A percentile compares a stretch with the other conserved stretches of the same genome.
These are phyloP conservation scores for Albugo candida DNA, from an alignment of 352 stramenopile species.

Conservation along the genomic window DNA sequence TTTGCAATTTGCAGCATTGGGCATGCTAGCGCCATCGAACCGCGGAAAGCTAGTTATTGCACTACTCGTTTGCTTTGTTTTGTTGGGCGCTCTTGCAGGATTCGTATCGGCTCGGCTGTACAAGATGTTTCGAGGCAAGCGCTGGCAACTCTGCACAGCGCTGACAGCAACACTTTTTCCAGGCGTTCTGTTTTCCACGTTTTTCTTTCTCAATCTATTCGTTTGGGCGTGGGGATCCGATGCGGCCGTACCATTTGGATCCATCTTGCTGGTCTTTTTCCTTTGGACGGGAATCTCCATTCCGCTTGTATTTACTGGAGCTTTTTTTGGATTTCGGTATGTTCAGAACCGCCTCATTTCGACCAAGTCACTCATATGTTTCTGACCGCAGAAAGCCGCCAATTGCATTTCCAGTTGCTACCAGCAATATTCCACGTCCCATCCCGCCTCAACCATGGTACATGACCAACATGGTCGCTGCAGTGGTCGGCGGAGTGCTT, in stretches of 20 bases:
- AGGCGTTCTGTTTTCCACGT: constrained; percentile 90
- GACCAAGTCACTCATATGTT: not conserved
- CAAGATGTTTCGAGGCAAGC: constrained; percentile 99
- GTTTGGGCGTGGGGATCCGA: constrained; percentile 87
- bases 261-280: constrained; percentile 93
- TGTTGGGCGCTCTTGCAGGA: constrained; percentile 91
- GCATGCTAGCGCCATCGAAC: constrained; percentile 93
- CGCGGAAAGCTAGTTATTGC: constrained; percentile 96
- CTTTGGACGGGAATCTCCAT: constrained; percentile 99
- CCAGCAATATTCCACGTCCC: constrained; percentile 94
- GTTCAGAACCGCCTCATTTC: constrained; percentile 7
- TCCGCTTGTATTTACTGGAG: constrained; percentile 96
- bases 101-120: constrained; percentile 94
- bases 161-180: constrained; percentile 93
- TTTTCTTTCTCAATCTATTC: constrained; percentile 96
- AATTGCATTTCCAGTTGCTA: constrained; percentile 93
- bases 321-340: constrained; percentile 96
- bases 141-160: constrained; percentile 93
- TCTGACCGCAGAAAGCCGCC: constrained; percentile 29
- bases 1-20: constrained; percentile 92
- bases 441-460: constrained; percentile 99
- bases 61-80: constrained; percentile 93
- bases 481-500: constrained; percentile 92
- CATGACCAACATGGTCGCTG: constrained; percentile 85
- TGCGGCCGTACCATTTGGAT: constrained; percentile 89